A percentile compares a stretch with the other conserved stretches of the same genome.
phyloP scores from a whole-genome alignment of 1,284 basidiomycete species.

The Trametes sp. region DNA sequence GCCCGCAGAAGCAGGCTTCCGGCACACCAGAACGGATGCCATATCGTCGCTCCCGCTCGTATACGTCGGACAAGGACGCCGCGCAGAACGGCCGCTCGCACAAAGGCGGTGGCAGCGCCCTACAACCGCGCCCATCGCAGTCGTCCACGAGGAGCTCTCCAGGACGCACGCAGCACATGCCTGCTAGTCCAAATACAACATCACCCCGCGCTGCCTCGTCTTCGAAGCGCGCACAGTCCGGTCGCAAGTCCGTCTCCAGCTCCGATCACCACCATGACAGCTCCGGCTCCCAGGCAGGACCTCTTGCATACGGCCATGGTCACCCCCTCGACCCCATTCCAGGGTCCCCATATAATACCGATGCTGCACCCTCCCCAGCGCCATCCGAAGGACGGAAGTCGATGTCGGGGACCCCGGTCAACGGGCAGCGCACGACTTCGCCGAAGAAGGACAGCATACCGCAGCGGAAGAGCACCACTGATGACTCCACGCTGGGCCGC shows the following conservation, averaged over 20 bases:
- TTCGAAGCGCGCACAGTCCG: slow-evolving; percentile 24
- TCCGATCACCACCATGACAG: slow-evolving; percentile 31
- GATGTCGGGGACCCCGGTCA: slow-evolving; percentile 29
- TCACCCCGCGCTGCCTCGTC: slow-evolving; percentile 26
- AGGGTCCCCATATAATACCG: slow-evolving; percentile 62
- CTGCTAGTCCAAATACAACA: slow-evolving; percentile 26
- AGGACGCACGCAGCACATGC: slow-evolving; percentile 30
- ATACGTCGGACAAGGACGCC: slow-evolving; percentile 33
- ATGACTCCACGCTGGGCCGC: slow-evolving; percentile 44
- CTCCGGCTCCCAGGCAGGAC: slow-evolving; percentile 34
- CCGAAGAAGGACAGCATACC: slow-evolving; percentile 39
- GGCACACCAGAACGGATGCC: slow-evolving; percentile 45
- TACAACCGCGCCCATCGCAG: slow-evolving; percentile 34
- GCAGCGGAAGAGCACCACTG: slow-evolving; percentile 30
- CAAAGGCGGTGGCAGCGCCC: slow-evolving; percentile 7
- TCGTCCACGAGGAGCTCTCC: slow-evolving; percentile 42
- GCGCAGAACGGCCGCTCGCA: slow-evolving; percentile 8
- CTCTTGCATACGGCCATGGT: slow-evolving; percentile 42
- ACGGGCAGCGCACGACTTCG: slow-evolving; percentile 19
- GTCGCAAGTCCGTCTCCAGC: slow-evolving; percentile 28
- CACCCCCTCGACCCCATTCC: slow-evolving; percentile 65
- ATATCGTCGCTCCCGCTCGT: slow-evolving; percentile 39
- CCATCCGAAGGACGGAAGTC: slow-evolving; percentile 35
- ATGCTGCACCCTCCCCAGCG: slow-evolving; percentile 55
- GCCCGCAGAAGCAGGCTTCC: slow-evolving; percentile 33